Evolutionary conservation across 2,329 filamentous ascomycete genomes (phyloP), one percentile per base, ranked within the genome.

Genomic region (Aspergillus fumigatus): DNA sequence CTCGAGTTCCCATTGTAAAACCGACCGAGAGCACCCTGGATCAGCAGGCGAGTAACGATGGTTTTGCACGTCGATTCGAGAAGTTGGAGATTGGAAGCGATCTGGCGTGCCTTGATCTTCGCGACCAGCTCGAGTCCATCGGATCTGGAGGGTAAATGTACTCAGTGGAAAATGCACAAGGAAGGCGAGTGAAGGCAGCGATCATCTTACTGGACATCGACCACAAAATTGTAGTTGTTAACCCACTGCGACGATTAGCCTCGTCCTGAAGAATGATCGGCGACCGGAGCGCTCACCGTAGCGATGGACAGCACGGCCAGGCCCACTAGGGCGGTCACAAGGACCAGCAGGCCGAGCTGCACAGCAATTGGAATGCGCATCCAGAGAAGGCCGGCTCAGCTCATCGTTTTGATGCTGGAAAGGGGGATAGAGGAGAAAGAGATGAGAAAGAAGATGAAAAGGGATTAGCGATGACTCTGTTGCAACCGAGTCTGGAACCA

Each of bases 321-420:
- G 53, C 88, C 87, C 56, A 89, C 77, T 56, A 95, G 82, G 50
- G 90, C 86, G 58, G 88, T 85, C 58, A 90, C 70, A 62, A 94
- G 79, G 67, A 96, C 90, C 62, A 96, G 81, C 72, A 87, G 81
- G 63, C 86, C 90, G 66, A 97, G 82, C 82, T 97, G 92, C 77
- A 92, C 87, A 64, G 91, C 84, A 68, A 96, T 96, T 56, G 89
- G 88, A 72, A 96, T 85, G 73, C 91, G 86, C 90, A 96, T 93
- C 60, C 61, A 58, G 41, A 23, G 19, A 9, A 43, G 40, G 40
- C 3, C n/a, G n/a, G 8, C 40, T 43, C 40, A 43, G 40, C 40
- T 45, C 41, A 45, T 45, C 19, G 14, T 45, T 19, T 23, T 35
- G 32, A 35, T 6, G 14, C 17, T 43, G 40, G 40, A 11, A 4